Percentiles rank a stretch among this genome's conserved stretches.
Conservation (phyloP, 106 monocot species). For the Agapanthus africanus region DNA sequence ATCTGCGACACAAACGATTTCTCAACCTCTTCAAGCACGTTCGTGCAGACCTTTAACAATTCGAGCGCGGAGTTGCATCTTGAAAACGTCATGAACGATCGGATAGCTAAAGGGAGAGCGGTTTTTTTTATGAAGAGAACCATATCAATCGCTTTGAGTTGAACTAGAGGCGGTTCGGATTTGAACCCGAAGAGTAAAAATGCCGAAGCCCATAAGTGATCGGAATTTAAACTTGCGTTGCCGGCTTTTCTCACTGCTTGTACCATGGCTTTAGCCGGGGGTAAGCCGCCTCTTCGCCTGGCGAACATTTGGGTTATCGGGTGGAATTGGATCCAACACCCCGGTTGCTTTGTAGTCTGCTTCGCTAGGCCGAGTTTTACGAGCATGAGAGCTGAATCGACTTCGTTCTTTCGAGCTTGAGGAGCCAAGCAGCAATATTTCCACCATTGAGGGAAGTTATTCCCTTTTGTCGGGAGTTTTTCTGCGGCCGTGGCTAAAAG, state of each 20-base stretch:
- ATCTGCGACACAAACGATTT: constrained; percentile 71
- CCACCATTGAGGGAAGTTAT: constrained; percentile 29
- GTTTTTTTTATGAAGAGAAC: constrained; percentile 69
- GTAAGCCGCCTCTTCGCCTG: constrained; percentile 38
- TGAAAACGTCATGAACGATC: constrained; percentile 72
- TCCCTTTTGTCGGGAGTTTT: constrained; percentile 29
- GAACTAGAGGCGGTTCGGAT: constrained; percentile 71
- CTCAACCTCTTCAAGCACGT: constrained; percentile 81
- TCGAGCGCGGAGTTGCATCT: constrained; percentile 84
- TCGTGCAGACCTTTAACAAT: constrained; percentile 80
- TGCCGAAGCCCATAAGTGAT: constrained; percentile 80
- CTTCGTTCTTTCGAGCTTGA: constrained; percentile 35
- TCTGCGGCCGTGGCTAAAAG: constrained; percentile 39
- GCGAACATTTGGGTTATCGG: constrained; percentile 61
- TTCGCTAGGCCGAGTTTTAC: constrained; percentile 61
- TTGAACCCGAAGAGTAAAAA: constrained; percentile 91
- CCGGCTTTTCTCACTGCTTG: constrained; percentile 35
- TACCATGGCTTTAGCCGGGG: constrained; percentile 49
- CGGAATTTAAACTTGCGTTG: constrained; percentile 25
- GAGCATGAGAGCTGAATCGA: constrained; percentile 48
- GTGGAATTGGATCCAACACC: constrained; percentile 69
- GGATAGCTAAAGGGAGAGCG: constrained; percentile 65
- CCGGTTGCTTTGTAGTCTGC: constrained; percentile 30
- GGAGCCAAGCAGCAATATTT: constrained; percentile 29
- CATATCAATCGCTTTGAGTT: constrained; percentile 64